These are phyloP conservation scores for Xylaria sp. DNA, from an alignment of 2,329 filamentous ascomycete genomes.

Conservation along the genomic window DNA sequence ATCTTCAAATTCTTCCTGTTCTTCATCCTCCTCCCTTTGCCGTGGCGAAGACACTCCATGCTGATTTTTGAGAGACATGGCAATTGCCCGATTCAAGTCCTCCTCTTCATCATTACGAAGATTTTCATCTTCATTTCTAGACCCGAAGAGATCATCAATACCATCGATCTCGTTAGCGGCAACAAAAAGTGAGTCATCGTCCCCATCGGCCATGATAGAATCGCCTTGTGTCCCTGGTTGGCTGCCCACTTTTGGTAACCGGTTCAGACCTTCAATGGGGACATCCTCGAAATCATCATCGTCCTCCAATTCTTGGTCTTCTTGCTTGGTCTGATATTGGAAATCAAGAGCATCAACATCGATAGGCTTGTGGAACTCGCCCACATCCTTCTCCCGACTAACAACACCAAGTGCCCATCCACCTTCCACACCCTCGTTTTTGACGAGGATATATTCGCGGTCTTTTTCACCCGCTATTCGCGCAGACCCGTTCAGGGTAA, in stretches of 20 bases:
- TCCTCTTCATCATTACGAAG: constrained; percentile 51
- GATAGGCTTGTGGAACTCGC: constrained; percentile 83
- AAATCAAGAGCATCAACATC: constrained; percentile 76
- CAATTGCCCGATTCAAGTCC: constrained; percentile 80
- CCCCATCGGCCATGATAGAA: constrained; percentile 40
- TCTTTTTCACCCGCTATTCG: constrained; percentile 84
- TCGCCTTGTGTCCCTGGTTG: constrained; percentile 22
- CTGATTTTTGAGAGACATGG: constrained; percentile 76
- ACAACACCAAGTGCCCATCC: constrained; percentile 97
- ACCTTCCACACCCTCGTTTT: constrained; percentile 91
- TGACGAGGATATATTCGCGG: constrained; percentile 93
- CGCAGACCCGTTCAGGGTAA: constrained; percentile 65
- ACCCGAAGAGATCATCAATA: constrained; percentile 28
- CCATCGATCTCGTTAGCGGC: constrained; percentile 31
- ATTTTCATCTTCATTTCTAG: constrained; percentile 27
- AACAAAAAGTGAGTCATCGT: constrained; percentile 62
- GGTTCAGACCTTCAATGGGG: constrained; percentile 85
- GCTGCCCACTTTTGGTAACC: constrained; percentile 66
- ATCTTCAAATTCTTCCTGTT: constrained; percentile 52
- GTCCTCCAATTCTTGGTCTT: constrained; percentile 62
- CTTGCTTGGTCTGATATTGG: constrained; percentile 58
- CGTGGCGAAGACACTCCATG: constrained; percentile 42
- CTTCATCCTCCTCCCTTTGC: constrained; percentile 40
- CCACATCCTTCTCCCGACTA: constrained; percentile 78
- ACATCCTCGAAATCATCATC: constrained; percentile 90